A percentile compares a stretch with the other conserved stretches of the same genome.
phyloP scores from a whole-genome alignment of 805 yeast species.

The Lipomyces yamanashiensis region DNA sequence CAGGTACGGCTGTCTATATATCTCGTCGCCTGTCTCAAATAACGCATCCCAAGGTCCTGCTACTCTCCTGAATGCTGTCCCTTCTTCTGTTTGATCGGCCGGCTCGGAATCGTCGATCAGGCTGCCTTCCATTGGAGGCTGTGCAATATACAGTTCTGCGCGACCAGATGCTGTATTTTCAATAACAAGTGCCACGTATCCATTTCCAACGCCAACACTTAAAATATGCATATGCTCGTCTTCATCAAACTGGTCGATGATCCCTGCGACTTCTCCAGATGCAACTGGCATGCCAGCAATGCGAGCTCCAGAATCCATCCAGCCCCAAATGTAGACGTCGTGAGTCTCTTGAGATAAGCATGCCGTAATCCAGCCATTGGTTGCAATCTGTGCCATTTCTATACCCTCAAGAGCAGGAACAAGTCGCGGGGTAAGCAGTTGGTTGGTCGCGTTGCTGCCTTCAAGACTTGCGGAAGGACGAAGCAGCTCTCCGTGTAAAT shows the following conservation, averaged over 20 bases:
- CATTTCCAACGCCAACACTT: conserved; percentile 16
- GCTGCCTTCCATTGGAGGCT: background rate
- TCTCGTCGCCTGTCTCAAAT: conserved; percentile 3
- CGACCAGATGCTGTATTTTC: conserved; percentile 1
- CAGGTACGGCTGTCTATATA: conserved; percentile 1
- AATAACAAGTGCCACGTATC: conserved; percentile 10
- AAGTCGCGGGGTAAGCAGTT: conserved; percentile 8
- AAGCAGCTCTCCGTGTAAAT: conserved; percentile 22
- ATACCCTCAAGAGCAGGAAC: conserved; percentile 25
- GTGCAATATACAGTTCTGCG: conserved; percentile 1
- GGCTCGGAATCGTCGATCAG: background rate
- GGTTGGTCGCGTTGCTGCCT: background rate
- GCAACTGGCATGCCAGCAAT: conserved; percentile 9
- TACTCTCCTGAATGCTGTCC: background rate
- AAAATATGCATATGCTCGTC: conserved; percentile 13
- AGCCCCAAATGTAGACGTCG: conserved; percentile 28
- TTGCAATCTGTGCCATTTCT: conserved; percentile 16
- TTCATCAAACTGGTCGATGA: conserved; percentile 25
- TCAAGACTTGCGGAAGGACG: conserved; percentile 1
- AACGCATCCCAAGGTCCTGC: conserved; percentile 10
- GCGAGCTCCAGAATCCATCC: conserved; percentile 14
- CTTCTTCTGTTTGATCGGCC: conserved; percentile 1
- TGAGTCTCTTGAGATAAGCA: conserved; percentile 21
- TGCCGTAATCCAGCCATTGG: conserved; percentile 26
- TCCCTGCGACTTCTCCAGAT: conserved; percentile 12